Base-by-base conservation (phyloP, 805 yeast species). In the Pichia heedii region DNA sequence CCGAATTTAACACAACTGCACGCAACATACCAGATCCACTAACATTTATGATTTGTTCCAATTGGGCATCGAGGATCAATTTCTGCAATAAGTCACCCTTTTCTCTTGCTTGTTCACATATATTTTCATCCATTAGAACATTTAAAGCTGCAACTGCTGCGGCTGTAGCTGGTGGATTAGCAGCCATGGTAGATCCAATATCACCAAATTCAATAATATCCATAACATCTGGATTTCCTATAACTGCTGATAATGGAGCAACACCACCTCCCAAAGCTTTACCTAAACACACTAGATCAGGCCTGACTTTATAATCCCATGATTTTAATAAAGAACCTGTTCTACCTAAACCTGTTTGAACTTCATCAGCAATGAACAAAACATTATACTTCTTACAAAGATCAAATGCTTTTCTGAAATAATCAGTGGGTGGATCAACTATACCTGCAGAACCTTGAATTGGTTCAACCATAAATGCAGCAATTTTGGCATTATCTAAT, bases 381-480 rank as follows among this genome's bases (percentile, higher is more conserved):
- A 57, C 48, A 40, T 56, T 55, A 42, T 49, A 53, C 40, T 54
- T 49, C 34, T 55, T 48, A 44, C 62, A 57, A 15, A 57, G 34
- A 2, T 50, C 54, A 33, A 21, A 48, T 2, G 57, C 57, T 21
- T 48, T 33, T 15, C 49, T 54, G 11, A 54, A 24, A 34, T 56
- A 57, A 5, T 51, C 56, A 10, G 30, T 40, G n/a, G 60, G 58
- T 15, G 62, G 60, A 30, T 48, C 52, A 16, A 56, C 45, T 20
- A 57, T 50, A 42, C 62, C 62, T n/a, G 60, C 59, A 9, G 57
- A 51, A 12, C 62, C 62, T 43, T 57, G 60, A 20, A 57, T 56
- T 24, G 62, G 56, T 39, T 57, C 62, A 20, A 56, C 51, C 56
- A 57, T 55, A 32, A 57, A 56, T 5, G 56, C 60, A 9, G 57